A percentile compares a stretch with the other conserved stretches of the same genome.
These are phyloP conservation scores for Heimioporus sp. DNA, from an alignment of 768 basidiomycete genomes.

Conservation along the genomic window DNA sequence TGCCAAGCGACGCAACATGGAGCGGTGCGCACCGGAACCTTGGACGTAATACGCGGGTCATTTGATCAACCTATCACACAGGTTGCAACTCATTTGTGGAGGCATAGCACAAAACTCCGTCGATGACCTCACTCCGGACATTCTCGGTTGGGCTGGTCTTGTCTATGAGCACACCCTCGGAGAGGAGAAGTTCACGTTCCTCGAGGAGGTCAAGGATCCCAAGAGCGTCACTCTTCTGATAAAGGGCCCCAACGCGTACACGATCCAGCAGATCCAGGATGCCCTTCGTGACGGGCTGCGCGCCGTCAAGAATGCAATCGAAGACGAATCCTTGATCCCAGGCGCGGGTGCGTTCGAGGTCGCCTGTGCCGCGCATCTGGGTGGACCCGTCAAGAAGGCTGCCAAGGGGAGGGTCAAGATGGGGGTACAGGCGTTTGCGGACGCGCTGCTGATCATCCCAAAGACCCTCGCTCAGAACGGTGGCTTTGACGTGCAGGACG, in stretches of 20 bases:
- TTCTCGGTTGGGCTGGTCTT: conserved; percentile 96
- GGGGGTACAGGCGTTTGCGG: conserved; percentile 96
- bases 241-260: conserved; percentile 97
- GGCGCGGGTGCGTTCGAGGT: conserved; percentile 99
- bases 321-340: conserved; percentile 85
- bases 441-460: conserved; percentile 90
- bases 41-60: conserved; percentile 32
- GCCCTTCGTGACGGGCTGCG: conserved; percentile 97
- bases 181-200: conserved; percentile 97
- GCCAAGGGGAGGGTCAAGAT: conserved; percentile 96
- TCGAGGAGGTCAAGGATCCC: conserved; percentile 94
- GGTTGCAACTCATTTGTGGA: conserved; percentile 91
- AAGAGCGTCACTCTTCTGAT: conserved; percentile 95
- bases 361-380: conserved; percentile 82
- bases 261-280: conserved; percentile 94
- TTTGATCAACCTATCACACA: conserved; percentile 31
- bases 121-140: conserved; percentile 87
- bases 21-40: conserved; percentile 55
- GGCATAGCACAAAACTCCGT: conserved; percentile 97
- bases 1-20: conserved; percentile 99
- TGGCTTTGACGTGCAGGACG: conserved; percentile 96
- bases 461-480: conserved; percentile 97
- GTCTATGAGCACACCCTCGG: conserved; percentile 99
- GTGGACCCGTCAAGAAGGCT: conserved; percentile 71
- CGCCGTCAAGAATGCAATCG: conserved; percentile 94